Evolutionary conservation across 805 yeast genomes (phyloP).

Genomic region (Yarrowia sp.): DNA sequence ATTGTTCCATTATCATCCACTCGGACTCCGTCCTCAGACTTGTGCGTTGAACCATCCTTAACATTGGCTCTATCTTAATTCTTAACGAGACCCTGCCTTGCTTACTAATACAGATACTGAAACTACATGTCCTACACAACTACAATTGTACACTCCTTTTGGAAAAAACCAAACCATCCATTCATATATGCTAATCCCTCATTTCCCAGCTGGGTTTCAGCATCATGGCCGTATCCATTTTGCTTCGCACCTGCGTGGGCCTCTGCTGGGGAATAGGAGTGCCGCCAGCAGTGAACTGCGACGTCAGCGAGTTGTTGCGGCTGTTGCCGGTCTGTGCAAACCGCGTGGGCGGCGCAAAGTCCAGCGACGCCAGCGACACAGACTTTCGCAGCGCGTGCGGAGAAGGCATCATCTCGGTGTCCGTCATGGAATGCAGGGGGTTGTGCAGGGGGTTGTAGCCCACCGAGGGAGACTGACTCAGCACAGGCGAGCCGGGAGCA

Average conservation of each 20-base stretch:
- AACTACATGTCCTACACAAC: too few relatives aligned
- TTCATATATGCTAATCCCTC: conserved; percentile 39
- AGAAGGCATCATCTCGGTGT: conserved; percentile 42
- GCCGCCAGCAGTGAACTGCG: conserved; percentile 24
- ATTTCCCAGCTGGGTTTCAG: conserved; percentile 46
- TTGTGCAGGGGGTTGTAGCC: conserved; percentile 30
- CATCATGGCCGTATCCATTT: conserved; percentile 42
- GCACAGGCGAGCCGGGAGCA: conserved; percentile 33
- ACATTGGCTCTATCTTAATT: too few relatives aligned
- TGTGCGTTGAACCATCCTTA: too few relatives aligned
- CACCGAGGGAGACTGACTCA: conserved; percentile 9
- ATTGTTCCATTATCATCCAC: too few relatives aligned
- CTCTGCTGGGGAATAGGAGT: conserved; percentile 38
- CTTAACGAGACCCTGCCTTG: too few relatives aligned
- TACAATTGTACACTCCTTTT: too few relatives aligned
- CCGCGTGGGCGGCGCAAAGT: conserved; percentile 45
- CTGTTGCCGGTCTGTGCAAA: conserved; percentile 16
- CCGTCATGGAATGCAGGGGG: conserved; percentile 34
- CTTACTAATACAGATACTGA: too few relatives aligned
- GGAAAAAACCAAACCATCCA: too few relatives aligned
- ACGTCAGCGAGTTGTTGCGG: conserved; percentile 40
- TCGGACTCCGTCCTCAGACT: too few relatives aligned
- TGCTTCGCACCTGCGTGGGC: conserved; percentile 43
- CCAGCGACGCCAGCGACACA: conserved; percentile 43
- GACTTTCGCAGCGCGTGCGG: conserved; percentile 45